Percentiles rank a stretch among this genome's conserved stretches.
Conservation (phyloP, 768 basidiomycete species). For the Kwoniella heveanensis region DNA sequence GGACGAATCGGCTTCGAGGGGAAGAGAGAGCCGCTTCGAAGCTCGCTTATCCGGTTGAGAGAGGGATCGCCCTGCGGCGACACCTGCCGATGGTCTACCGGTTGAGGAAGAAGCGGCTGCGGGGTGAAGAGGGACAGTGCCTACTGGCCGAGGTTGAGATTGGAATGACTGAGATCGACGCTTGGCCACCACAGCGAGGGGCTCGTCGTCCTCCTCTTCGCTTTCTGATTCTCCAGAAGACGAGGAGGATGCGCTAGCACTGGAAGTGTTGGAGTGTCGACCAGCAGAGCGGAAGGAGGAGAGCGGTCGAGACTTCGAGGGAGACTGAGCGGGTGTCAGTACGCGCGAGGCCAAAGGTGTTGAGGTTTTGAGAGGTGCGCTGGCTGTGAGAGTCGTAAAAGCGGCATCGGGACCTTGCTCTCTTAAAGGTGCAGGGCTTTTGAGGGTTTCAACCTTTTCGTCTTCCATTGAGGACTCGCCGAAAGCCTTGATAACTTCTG, state of each 20-base stretch:
- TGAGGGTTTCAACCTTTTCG: slow-evolving; percentile 4
- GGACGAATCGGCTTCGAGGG: slow-evolving; percentile 8
- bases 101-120: background rate
- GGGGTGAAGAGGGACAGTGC: background rate
- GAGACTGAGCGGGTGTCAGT: slow-evolving; percentile 8
- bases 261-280: background rate
- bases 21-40: slow-evolving; percentile 2
- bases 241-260: background rate
- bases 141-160: slow-evolving; percentile 4
- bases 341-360: background rate
- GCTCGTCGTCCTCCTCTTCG: slow-evolving; percentile 31
- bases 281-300: slow-evolving; percentile 31
- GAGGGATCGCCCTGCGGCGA: slow-evolving; percentile 2
- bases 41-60: slow-evolving; percentile 13
- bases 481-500: slow-evolving; percentile 12
- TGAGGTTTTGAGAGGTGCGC: background rate
- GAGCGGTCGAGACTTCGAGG: slow-evolving; percentile 4
- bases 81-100: background rate
- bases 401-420: slow-evolving; percentile 6
- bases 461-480: background rate
- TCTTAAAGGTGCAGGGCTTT: background rate
- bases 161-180: slow-evolving; percentile 12
- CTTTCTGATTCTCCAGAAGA: slow-evolving; percentile 27
- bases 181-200: slow-evolving; percentile 14
- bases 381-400: slow-evolving; percentile 3